Evolutionary conservation across 73 alveolate species (phyloP), one percentile per base, ranked within the genome.

Genomic region (Uronychia setigera): DNA sequence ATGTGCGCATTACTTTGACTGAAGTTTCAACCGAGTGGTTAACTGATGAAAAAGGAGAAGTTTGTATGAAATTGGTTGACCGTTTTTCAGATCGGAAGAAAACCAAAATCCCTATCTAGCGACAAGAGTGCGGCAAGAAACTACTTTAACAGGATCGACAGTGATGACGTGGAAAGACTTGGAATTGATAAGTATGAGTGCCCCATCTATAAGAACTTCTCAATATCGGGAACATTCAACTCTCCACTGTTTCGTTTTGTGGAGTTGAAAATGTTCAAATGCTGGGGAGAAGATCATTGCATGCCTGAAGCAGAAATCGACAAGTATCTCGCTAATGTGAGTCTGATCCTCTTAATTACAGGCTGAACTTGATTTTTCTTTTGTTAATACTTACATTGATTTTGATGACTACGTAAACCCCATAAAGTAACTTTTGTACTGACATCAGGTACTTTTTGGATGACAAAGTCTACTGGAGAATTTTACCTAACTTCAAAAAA

Each of bases 391-490:
- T 58, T 80, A 80, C 59, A 35, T 80, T 11, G 86, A 80, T 58
- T 34, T 76, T 26, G 33, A 32, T 0, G 86, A 80, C 31, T 80
- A 35, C 59, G 86, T 25, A 0, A 33, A 80, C 31, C 86, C 86
- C 0, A 30, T 80, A n/a, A n/a, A n/a, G n/a, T n/a, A n/a, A n/a
- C n/a, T n/a, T n/a, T n/a, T n/a, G n/a, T n/a, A n/a, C n/a, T n/a
- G n/a, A n/a, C n/a, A n/a, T n/a, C 78, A 80, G 57, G 58, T 26
- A 35, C 26, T 80, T 34, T 1, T 28, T 80, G 0, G 86, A 80
- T 29, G 86, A 80, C 58, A 80, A 80, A 80, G 14, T 34, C 33
- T 80, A 76, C 59, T 80, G 35, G 29, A 26, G 32, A 57, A 32
- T 80, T 32, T 28, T 80, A 0, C 86, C 86, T n/a, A n/a, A 35